Evolutionary conservation across 768 basidiomycete species (phyloP).

Genomic region (Rubroboletus satanas): DNA sequence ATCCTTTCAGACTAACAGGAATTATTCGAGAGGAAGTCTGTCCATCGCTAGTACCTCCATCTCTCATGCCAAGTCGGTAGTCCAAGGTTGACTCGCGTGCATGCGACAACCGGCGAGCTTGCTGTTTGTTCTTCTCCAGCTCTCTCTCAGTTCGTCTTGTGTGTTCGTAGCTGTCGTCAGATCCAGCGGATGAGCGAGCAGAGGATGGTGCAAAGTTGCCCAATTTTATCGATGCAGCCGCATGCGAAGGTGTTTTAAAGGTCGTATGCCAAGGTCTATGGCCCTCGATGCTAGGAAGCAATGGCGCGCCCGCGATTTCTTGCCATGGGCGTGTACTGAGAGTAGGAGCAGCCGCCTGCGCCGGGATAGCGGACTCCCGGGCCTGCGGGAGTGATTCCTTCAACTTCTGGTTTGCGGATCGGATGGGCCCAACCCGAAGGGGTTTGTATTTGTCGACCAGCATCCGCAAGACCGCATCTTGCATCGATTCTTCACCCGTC

Average conservation of each 20-base stretch:
- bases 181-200: constrained; percentile 10
- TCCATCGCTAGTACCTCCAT: constrained; percentile 3
- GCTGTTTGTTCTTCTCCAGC: constrained; percentile 46
- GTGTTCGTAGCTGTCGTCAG: constrained; percentile 34
- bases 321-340: constrained; percentile 1
- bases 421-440: constrained; percentile 55
- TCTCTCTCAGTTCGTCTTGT: constrained; percentile 46
- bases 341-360: neutral
- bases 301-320: constrained; percentile 38
- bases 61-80: constrained; percentile 61
- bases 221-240: constrained; percentile 47
- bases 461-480: constrained; percentile 77
- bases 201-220: constrained; percentile 40
- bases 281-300: constrained; percentile 51
- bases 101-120: constrained; percentile 51
- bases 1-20: constrained; percentile 67
- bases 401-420: constrained; percentile 64
- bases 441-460: constrained; percentile 86
- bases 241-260: constrained; percentile 59
- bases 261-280: constrained; percentile 71
- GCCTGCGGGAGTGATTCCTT: constrained; percentile 46
- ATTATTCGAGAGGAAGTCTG: constrained; percentile 36
- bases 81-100: constrained; percentile 76
- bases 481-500: constrained; percentile 70
- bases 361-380: constrained; percentile 8